Conservation (phyloP, 495 filamentous ascomycete genomes). For the Penicillium macrosclerotiorum region DNA sequence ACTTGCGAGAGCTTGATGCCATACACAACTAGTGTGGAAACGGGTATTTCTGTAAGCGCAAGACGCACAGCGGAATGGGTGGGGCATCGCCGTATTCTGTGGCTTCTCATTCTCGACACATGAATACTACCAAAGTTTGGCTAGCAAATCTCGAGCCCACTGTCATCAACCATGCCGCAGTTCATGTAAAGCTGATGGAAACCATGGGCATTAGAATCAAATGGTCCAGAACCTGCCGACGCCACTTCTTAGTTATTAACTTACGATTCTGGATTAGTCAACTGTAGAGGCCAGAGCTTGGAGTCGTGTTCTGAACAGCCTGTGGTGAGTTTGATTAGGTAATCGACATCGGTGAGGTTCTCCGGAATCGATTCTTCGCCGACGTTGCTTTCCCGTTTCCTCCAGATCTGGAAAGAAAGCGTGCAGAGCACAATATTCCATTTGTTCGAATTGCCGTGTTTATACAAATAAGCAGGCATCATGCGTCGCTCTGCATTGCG, state of each 20-base stretch:
- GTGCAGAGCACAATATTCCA: constrained; percentile 7
- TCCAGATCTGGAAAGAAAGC: constrained; percentile 12
- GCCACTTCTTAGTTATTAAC: too few relatives aligned
- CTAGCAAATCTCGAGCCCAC: too few relatives aligned
- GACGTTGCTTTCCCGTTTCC: constrained; percentile 13
- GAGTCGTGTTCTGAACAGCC: not conserved
- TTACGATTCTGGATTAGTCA: too few relatives aligned
- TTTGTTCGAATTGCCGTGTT: not conserved
- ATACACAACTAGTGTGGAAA: not conserved
- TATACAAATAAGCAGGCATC: constrained; percentile 9
- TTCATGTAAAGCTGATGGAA: too few relatives aligned
- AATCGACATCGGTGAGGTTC: constrained; percentile 20
- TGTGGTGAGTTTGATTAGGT: constrained; percentile 13
- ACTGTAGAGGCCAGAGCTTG: not conserved
- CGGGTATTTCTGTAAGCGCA: too few relatives aligned
- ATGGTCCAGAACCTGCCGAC: too few relatives aligned
- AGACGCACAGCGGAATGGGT: too few relatives aligned
- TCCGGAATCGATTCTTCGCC: constrained; percentile 28
- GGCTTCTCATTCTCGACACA: too few relatives aligned
- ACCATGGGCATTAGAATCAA: too few relatives aligned
- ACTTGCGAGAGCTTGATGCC: too few relatives aligned
- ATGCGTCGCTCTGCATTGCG: constrained; percentile 50
- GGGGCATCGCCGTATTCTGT: too few relatives aligned
- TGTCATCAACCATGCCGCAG: not conserved
- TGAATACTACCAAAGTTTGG: constrained; percentile 1